A percentile compares a stretch with the other conserved stretches of the same genome.
Conservation (phyloP, 768 basidiomycete species). For the Tulasnella calospora region DNA sequence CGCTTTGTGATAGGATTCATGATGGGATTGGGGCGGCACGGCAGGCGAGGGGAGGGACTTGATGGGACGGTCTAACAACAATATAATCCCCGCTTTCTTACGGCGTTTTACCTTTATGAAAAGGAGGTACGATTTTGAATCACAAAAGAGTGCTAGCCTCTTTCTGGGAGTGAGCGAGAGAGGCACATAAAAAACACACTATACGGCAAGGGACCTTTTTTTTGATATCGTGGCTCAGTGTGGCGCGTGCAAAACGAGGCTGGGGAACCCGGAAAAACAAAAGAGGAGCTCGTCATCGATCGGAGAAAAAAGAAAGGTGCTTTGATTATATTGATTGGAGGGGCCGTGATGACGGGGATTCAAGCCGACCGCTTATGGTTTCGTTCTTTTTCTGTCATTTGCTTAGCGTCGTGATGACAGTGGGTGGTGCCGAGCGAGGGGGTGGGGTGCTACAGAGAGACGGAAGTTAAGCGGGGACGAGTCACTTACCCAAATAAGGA, state of each 20-base stretch:
- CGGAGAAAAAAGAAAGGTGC: background rate
- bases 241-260: background rate
- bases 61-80: background rate
- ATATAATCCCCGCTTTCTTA: background rate
- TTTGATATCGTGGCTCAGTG: background rate
- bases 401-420: background rate
- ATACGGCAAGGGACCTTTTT: background rate
- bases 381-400: background rate
- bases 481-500: background rate
- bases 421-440: background rate
- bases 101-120: conserved; percentile 5
- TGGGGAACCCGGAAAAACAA: background rate
- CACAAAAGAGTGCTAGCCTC: background rate
- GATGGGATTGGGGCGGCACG: background rate
- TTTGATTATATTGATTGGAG: background rate
- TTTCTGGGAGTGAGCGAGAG: background rate
- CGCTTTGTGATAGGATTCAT: background rate
- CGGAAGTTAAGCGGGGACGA: background rate
- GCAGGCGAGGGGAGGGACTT: background rate
- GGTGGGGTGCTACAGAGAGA: background rate
- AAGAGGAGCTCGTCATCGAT: background rate
- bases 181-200: background rate
- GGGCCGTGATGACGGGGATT: background rate
- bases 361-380: background rate
- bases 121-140: background rate